Base-by-base conservation (phyloP, 2,329 filamentous ascomycete species). In the Torrubiella hemipterigena region DNA sequence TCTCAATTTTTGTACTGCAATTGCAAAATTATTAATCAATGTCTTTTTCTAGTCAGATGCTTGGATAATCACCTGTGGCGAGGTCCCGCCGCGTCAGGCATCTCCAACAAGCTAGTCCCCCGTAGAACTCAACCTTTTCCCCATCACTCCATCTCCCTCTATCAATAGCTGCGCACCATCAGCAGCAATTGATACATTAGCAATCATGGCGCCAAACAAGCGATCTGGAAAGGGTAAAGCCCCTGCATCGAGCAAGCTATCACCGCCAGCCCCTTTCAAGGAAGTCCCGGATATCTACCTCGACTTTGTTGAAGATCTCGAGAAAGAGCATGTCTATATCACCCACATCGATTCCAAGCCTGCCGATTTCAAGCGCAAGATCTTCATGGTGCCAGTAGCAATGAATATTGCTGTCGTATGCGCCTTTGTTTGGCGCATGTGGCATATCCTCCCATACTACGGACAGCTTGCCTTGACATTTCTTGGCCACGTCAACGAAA, bases 311-410 rank as follows among this genome's bases (percentile, higher is more conserved):
- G 59, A 69, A 21, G 68, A 64, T 26, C 75, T 94, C 37, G 69
- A 75, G 36, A 63, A 69, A 34, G 59, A 69, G 34, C 74, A 83
- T 53, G 69, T 93, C 50, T 94, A 95, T 67, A 71, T 95, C 46
- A 68, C 80, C 18, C 86, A 94, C 61, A 64, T 93, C 55, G 87
- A 95, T 63, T 60, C 58, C 37, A 76, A 80, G 38, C 75, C 77
- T 0, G 55, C 58, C 14, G 64, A 67, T 17, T 74, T 87, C 58
- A 95, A 95, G 59, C 73, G 73, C 51, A 81, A 83, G 47, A 80
- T 93, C 46, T 95, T 94, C 56, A 46, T 75, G 29, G 76, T 94
- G 1, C 85, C 87, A 12, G 66, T 85, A 13, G 53, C 76, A 13
- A 74, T 94, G 57, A 95, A 95, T 55, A 35, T 80, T 20, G 56